Evolutionary conservation across 2,329 filamentous ascomycete genomes (phyloP).

Genomic region (Aspergillus fumigatiaffinis): DNA sequence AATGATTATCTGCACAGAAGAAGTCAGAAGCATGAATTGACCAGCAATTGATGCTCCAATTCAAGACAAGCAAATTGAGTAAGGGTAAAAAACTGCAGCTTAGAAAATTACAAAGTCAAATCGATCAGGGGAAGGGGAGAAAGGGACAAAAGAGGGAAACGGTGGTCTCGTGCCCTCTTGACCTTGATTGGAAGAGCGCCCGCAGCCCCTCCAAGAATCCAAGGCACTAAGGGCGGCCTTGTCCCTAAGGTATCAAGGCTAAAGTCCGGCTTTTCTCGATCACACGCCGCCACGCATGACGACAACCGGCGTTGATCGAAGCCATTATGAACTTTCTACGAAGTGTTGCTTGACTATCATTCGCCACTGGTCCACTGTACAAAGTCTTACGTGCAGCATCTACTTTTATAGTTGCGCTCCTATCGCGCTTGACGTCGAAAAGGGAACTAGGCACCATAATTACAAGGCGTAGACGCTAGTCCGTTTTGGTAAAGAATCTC

Average conservation of each 20-base stretch:
- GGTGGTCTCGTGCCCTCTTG: constrained; percentile 32
- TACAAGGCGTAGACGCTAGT: background rate
- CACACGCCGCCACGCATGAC: background rate
- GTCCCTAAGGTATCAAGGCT: background rate
- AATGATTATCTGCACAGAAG: background rate
- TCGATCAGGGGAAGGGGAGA: constrained; percentile 6
- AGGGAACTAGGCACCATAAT: background rate
- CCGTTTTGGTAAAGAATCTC: background rate
- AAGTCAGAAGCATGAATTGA: constrained; percentile 12
- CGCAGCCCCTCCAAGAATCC: background rate
- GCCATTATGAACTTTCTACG: background rate
- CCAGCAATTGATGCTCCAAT: constrained; percentile 14
- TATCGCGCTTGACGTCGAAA: background rate
- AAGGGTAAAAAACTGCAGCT: constrained; percentile 3
- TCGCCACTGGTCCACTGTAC: background rate
- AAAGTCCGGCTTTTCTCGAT: background rate
- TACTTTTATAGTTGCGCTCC: background rate
- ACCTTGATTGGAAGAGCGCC: constrained; percentile 23
- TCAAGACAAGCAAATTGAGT: background rate
- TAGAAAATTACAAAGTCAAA: constrained; percentile 4
- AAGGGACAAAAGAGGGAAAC: constrained; percentile 15
- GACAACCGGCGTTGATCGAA: background rate
- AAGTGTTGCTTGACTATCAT: background rate
- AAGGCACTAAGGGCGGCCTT: background rate
- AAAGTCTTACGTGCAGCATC: no score